Evolutionary conservation across 2,329 filamentous ascomycete genomes (phyloP), one percentile per base, ranked within the genome.

Genomic region (Fonsecaea pugnacius): DNA sequence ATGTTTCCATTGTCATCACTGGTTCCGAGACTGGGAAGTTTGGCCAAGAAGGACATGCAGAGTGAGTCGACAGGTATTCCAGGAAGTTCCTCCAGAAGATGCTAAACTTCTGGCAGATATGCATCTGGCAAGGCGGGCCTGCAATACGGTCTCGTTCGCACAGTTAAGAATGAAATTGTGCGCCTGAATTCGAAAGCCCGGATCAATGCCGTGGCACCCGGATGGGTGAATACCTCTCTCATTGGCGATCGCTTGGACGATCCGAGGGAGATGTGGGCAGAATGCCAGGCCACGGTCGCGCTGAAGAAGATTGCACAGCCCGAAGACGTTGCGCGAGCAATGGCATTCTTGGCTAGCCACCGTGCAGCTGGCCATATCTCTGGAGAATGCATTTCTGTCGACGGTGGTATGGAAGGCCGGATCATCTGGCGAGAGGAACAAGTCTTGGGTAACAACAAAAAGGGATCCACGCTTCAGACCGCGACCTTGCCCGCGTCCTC

Each of bases 131-230:
- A 83, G 70, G 77, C 82, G 3, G 82, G 78, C 2, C 66, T 85
- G 55, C 82, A 84, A 66, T 84, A 85, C 72, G 82, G 82, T 0
- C 75, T 86, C 7, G 78, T 85, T 5, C 77, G 76, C 38, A 80
- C 77, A 0, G 81, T 85, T 10, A 84, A 84, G 74, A 83, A 85
- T 60, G 83, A 86, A 67, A 84, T 85, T 59, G 78, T 83, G 7
- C 76, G 77, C 9, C 70, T 86, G 60, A 85, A 85, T 62, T 70
- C 73, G 0, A 80, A 78, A 60, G 84, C 79, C 9, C 75, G 83
- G 18, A 83, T 85, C 64, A 85, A 85, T 73, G 80, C 82, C 55
- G 80, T 85, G 4, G 79, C 80, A 6, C 79, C 80, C 2, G 81
- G 79, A 3, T 81, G 79, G 78, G 78, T 82, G 1, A 76, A 82